phyloP scores from a whole-genome alignment of 495 filamentous ascomycete species.

The Aspergillus haitiensis region DNA sequence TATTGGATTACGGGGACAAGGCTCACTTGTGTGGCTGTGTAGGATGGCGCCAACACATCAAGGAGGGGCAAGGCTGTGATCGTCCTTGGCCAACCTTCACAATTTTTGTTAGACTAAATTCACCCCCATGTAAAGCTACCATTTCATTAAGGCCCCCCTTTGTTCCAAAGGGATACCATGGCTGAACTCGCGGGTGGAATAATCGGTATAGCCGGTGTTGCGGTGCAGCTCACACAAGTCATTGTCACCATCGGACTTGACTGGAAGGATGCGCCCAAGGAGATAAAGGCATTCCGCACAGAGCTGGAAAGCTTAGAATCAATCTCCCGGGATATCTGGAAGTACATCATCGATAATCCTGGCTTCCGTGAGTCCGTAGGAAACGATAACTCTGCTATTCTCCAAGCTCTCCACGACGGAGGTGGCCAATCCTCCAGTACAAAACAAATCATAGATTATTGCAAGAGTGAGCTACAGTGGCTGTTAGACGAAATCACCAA shows the following conservation, averaged over 20 bases:
- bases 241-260: neutral
- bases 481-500: neutral
- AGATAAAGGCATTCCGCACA: neutral
- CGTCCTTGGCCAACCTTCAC: neutral
- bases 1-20: neutral
- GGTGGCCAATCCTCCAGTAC: neutral
- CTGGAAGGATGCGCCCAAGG: neutral
- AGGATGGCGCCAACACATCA: neutral
- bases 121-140: too few relatives aligned
- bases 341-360: neutral
- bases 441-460: neutral
- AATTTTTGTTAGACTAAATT: neutral
- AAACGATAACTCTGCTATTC: neutral
- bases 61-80: neutral
- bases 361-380: neutral
- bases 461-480: neutral
- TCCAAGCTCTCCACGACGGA: neutral
- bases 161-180: neutral
- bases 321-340: neutral
- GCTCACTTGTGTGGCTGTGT: neutral
- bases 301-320: neutral
- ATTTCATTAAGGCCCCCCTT: too few relatives aligned
- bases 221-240: neutral
- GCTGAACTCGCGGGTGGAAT: neutral
- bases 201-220: neutral